phyloP scores from a whole-genome alignment of 108 stramenopile genomes.

The Conticribra guillardii region DNA sequence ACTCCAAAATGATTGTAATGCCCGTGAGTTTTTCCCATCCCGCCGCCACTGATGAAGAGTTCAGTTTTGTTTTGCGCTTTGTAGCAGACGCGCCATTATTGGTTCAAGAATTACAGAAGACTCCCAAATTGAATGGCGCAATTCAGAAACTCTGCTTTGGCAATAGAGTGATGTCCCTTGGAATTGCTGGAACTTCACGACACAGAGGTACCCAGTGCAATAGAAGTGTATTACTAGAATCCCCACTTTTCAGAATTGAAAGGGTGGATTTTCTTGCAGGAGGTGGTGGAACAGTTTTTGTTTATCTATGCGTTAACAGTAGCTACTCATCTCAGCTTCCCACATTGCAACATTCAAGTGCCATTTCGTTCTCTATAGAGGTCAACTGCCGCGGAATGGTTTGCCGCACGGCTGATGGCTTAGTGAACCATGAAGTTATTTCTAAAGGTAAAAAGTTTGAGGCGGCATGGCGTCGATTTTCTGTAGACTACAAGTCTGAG shows the following conservation, averaged over 20 bases:
- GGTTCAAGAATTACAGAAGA: slow-evolving; percentile 57
- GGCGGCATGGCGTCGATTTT: slow-evolving; percentile 72
- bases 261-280: slow-evolving; percentile 58
- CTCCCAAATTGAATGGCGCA: slow-evolving; percentile 59
- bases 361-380: slow-evolving; percentile 54
- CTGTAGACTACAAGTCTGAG: slow-evolving; percentile 31
- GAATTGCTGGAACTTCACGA: slow-evolving; percentile 42
- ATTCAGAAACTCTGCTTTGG: slow-evolving; percentile 56
- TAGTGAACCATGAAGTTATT: slow-evolving; percentile 64
- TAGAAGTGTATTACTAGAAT: slow-evolving; percentile 48
- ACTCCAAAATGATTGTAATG: slow-evolving; percentile 64
- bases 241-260: slow-evolving; percentile 40
- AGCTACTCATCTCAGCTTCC: slow-evolving; percentile 7
- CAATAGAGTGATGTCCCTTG: slow-evolving; percentile 40
- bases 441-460: slow-evolving; percentile 78
- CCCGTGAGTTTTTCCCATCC: slow-evolving; percentile 77
- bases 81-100: slow-evolving; percentile 68
- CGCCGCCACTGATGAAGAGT: slow-evolving; percentile 66
- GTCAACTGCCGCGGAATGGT: slow-evolving; percentile 72
- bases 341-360: slow-evolving; percentile 3
- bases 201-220: slow-evolving; percentile 42
- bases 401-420: slow-evolving; percentile 59
- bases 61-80: slow-evolving; percentile 68
- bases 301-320: slow-evolving; percentile 59
- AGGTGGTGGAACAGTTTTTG: slow-evolving; percentile 65